Evolutionary conservation across 2,329 filamentous ascomycete species (phyloP).

Genomic region (Ceratocystis huliohia): DNA sequence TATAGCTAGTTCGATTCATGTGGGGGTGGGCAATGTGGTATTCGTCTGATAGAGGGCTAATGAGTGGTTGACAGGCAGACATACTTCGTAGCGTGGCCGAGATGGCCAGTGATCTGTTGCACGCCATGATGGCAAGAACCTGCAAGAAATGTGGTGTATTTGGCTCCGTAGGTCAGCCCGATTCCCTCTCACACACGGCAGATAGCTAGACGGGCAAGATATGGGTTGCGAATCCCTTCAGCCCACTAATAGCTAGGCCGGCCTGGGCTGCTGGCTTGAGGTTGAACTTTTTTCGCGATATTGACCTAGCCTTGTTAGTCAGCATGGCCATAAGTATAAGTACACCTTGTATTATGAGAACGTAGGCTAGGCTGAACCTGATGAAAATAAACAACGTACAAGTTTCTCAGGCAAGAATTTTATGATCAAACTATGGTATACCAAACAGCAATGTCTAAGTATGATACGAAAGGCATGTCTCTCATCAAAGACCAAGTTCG

Average conservation of each 20-base stretch:
- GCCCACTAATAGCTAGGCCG: constrained; percentile 7
- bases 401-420: no score
- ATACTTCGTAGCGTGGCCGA: constrained; percentile 16
- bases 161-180: not conserved
- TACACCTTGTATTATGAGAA: no score
- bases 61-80: not conserved
- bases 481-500: not conserved
- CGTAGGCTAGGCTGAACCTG: no score
- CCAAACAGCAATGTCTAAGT: no score
- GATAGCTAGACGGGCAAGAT: not conserved
- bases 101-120: constrained; percentile 12
- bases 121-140: not conserved
- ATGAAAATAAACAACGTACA: no score
- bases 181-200: not conserved
- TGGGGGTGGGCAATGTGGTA: not conserved
- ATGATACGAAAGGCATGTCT: no score
- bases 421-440: no score
- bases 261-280: constrained; percentile 6
- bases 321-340: constrained; percentile 16
- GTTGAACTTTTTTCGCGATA: constrained; percentile 21
- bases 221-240: constrained; percentile 9
- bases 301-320: constrained; percentile 12
- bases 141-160: not conserved
- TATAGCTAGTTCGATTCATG: not conserved
- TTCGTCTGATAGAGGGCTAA: not conserved